Conservation (phyloP, 2,329 filamentous ascomycete species). For the Purpureocillium takamizusanense region DNA sequence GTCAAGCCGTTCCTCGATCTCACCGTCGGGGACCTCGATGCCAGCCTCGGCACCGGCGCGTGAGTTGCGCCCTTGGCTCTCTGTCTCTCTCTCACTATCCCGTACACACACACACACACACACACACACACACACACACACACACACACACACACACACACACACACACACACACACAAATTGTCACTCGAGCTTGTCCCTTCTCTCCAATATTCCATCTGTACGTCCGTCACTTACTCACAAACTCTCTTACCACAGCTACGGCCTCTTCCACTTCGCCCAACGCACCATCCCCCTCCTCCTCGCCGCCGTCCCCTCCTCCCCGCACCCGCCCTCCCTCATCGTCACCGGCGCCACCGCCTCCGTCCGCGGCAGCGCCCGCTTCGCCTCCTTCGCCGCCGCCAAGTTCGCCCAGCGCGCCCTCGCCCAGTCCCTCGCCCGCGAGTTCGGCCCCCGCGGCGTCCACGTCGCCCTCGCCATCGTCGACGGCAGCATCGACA, state of each 20-base stretch:
- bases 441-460: constrained; percentile 77
- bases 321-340: constrained; percentile 61
- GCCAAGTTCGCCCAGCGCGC: constrained; percentile 75
- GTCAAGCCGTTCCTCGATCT: constrained; percentile 51
- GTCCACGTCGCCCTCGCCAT: constrained; percentile 77
- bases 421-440: constrained; percentile 64
- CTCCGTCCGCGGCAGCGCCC: constrained; percentile 61
- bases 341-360: constrained; percentile 86
- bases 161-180: too few species aligned
- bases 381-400: constrained; percentile 62
- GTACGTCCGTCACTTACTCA: too few species aligned
- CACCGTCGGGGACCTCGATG: constrained; percentile 38
- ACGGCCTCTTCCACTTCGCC: constrained; percentile 69
- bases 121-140: too few species aligned
- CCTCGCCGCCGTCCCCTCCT: constrained; percentile 45
- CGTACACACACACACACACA: too few species aligned
- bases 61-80: too few species aligned
- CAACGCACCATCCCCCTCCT: constrained; percentile 63
- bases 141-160: too few species aligned
- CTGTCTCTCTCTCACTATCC: not conserved
- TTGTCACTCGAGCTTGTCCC: too few species aligned
- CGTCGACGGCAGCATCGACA: constrained; percentile 80
- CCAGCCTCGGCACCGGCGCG: constrained; percentile 36
- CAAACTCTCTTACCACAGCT: too few species aligned
- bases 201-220: too few species aligned